Evolutionary conservation across 1,139 yeast species (phyloP), one percentile per base, ranked within the genome.

Genomic region (Pneumocystis oryctolagi): DNA sequence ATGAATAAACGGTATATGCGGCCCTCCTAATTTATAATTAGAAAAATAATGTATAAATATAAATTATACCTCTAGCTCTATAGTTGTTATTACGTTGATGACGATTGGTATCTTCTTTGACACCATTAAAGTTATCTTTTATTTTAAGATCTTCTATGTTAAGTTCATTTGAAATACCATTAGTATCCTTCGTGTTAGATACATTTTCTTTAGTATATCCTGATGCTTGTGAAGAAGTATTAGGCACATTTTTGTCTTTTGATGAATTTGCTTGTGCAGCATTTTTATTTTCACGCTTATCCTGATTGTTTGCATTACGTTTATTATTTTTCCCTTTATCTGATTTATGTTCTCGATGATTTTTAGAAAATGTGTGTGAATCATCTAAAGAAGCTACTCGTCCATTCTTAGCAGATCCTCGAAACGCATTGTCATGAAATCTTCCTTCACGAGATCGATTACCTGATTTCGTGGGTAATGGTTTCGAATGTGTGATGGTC

Each of bases 401-500:
- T n/a, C 30, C 42, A 35, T 57, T 35, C 14, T 30, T 35, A 39
- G 25, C 37, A 12, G 42, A 57, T 5, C 42, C 37, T 30, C 37
- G 35, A 30, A 47, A 12, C 3, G 55, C 31, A 39, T 18, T 39
- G 30, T 39, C 42, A 57, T 57, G 32, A 39, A 39, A 12, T 25
- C 37, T 57, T 39, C 59, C 59, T 20, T 35, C 59, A 20, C 59
- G 59, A 8, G 16, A 3, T 30, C 59, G 59, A 25, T 20, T 20
- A 5, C 31, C n/a, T 34, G 59, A n/a, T 28, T 59, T 59, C 5
- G 18, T 2, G 25, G 62, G 61, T 5, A 59, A 39, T 5, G 61
- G 61, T 12, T 35, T 34, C 14, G 40, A 32, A 28, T 62, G 63
- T 6, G 62, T 63, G 20, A 63, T 63, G 28, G 61, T 63, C 12